These are phyloP conservation scores for Exophiala aquamarina DNA, from an alignment of 2,329 filamentous ascomycete species.

Conservation along the genomic window DNA sequence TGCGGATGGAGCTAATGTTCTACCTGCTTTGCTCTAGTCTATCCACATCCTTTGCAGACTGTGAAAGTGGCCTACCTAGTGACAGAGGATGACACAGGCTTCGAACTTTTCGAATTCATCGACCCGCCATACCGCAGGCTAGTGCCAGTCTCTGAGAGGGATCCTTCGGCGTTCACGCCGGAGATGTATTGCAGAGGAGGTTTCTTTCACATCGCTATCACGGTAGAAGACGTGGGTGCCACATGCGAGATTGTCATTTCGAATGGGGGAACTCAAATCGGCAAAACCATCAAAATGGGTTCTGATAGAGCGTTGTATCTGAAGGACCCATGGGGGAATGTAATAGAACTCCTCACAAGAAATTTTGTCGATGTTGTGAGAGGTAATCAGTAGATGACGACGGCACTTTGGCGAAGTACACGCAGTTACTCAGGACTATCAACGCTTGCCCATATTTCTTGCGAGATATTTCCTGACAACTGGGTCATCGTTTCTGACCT, in stretches of 20 bases:
- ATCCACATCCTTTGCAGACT: background rate
- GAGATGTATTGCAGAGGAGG: slow-evolving; percentile 1
- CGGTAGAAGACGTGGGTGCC: background rate
- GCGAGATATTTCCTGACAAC: background rate
- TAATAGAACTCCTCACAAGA: slow-evolving; percentile 2
- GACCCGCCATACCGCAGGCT: slow-evolving; percentile 3
- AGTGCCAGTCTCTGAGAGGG: background rate
- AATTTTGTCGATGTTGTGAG: background rate
- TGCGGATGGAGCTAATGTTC: too few relatives aligned
- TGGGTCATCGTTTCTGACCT: background rate
- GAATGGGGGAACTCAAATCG: slow-evolving; percentile 3
- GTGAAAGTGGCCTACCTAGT: slow-evolving; percentile 13
- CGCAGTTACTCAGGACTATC: too few relatives aligned
- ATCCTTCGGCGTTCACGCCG: background rate
- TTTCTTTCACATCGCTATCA: slow-evolving; percentile 15
- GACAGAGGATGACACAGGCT: background rate
- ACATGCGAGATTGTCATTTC: background rate
- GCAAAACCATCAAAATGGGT: slow-evolving; percentile 1
- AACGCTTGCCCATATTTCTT: too few relatives aligned
- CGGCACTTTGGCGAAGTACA: too few relatives aligned
- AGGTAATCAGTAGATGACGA: background rate
- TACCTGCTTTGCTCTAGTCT: slow-evolving; percentile 6
- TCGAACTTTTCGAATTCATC: slow-evolving; percentile 14
- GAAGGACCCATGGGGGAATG: slow-evolving; percentile 14
- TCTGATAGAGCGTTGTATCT: slow-evolving; percentile 8